Evolutionary conservation across 75 land plant species (phyloP).

Genomic region (Azolla pinnata): DNA sequence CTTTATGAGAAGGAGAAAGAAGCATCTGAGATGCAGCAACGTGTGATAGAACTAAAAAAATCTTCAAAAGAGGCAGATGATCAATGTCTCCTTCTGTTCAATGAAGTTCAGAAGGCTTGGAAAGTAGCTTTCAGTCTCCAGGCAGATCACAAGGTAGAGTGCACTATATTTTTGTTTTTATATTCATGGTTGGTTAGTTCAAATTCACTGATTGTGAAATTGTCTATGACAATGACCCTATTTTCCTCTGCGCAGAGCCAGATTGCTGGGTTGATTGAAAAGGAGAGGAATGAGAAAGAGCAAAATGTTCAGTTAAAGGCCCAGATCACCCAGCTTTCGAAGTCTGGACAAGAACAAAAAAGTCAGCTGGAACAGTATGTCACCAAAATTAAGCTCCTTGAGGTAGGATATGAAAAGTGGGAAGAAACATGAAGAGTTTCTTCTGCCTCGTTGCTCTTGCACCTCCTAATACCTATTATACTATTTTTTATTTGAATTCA

Average conservation of each 20-base stretch:
- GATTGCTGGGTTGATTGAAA: constrained; percentile 49
- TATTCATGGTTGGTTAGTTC: no score
- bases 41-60: constrained; percentile 44
- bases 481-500: no score
- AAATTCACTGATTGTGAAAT: no score
- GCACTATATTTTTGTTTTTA: no score
- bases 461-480: no score
- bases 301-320: constrained; percentile 55
- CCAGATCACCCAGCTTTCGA: constrained; percentile 65
- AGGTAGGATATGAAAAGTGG: constrained; percentile 38
- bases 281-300: constrained; percentile 58
- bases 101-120: constrained; percentile 98
- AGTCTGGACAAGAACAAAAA: constrained; percentile 74
- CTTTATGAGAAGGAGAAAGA: constrained; percentile 84
- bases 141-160: constrained; percentile 57
- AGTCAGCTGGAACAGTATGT: constrained; percentile 49
- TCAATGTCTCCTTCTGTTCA: constrained; percentile 75
- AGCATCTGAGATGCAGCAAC: constrained; percentile 42
- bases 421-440: no score
- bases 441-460: no score
- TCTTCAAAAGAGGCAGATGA: constrained; percentile 69
- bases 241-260: constrained; percentile 72
- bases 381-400: constrained; percentile 48
- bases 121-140: constrained; percentile 79
- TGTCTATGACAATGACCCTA: no score